Evolutionary conservation across 2,329 filamentous ascomycete genomes (phyloP).

Genomic region (Parastagonospora nodorum): DNA sequence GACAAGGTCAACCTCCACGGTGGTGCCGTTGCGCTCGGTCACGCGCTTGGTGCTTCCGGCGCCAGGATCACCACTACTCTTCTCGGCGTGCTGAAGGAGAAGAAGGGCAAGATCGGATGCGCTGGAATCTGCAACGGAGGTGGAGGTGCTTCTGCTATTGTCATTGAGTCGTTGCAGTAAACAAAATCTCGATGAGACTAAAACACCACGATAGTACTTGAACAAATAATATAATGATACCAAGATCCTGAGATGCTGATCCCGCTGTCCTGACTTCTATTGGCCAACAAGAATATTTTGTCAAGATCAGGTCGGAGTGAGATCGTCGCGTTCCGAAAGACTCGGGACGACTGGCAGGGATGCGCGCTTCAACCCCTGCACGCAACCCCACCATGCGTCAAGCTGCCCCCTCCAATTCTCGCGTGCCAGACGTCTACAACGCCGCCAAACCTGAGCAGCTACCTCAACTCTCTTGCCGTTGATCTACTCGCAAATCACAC

Average conservation of each 20-base stretch:
- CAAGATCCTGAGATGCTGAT: not conserved
- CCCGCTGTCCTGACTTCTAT: too few species aligned
- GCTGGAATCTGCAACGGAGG: slow-evolving; percentile 98
- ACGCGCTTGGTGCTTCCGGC: slow-evolving; percentile 91
- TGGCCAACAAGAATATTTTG: too few species aligned
- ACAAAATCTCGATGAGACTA: not conserved
- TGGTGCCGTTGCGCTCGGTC: slow-evolving; percentile 92
- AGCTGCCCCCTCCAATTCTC: slow-evolving; percentile 16
- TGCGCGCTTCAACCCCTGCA: not conserved
- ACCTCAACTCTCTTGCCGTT: not conserved
- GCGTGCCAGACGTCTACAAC: slow-evolving; percentile 12
- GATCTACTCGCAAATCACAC: not conserved
- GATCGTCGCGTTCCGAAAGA: not conserved
- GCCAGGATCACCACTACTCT: slow-evolving; percentile 92
- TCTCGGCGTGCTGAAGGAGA: slow-evolving; percentile 84
- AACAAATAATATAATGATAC: not conserved
- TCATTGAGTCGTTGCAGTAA: slow-evolving; percentile 70
- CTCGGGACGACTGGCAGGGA: not conserved
- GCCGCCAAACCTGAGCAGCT: slow-evolving; percentile 3
- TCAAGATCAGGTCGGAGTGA: not conserved
- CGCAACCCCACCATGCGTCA: slow-evolving; percentile 5
- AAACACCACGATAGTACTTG: slow-evolving; percentile 1
- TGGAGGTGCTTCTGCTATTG: slow-evolving; percentile 90
- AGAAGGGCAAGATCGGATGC: slow-evolving; percentile 90
- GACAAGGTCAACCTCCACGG: slow-evolving; percentile 95